phyloP scores from a whole-genome alignment of 352 stramenopile genomes.

The Phytopythium cucurbitacearum region DNA sequence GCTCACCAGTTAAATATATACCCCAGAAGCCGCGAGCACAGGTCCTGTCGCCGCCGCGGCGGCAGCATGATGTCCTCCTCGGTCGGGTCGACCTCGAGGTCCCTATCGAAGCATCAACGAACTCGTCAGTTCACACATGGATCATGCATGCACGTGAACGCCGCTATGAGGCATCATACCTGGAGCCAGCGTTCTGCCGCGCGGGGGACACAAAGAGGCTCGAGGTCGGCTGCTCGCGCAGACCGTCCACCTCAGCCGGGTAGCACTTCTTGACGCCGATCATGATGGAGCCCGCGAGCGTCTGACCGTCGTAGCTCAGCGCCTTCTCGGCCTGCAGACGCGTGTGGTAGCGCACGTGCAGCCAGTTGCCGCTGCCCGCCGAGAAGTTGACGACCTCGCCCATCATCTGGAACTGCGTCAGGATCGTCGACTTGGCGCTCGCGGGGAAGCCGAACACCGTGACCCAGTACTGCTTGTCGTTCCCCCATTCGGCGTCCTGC shows the following conservation, averaged over 20 bases:
- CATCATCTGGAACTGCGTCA: constrained; percentile 74
- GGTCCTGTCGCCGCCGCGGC: constrained; percentile 55
- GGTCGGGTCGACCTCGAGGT: constrained; percentile 71
- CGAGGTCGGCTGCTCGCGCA: constrained; percentile 50
- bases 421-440: constrained; percentile 54
- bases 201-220: constrained; percentile 46
- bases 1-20: constrained; percentile 86
- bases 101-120: constrained; percentile 10
- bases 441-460: constrained; percentile 76
- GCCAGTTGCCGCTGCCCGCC: constrained; percentile 66
- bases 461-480: constrained; percentile 82
- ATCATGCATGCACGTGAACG: background rate
- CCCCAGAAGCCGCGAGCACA: constrained; percentile 76
- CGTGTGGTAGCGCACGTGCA: constrained; percentile 77
- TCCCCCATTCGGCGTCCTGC: constrained; percentile 67
- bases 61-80: constrained; percentile 83
- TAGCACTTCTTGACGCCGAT: constrained; percentile 80
- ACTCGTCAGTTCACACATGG: background rate
- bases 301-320: constrained; percentile 63
- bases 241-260: constrained; percentile 52
- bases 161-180: constrained; percentile 5
- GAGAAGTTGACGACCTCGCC: constrained; percentile 74
- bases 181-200: constrained; percentile 38
- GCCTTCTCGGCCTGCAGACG: constrained; percentile 79
- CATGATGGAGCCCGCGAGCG: constrained; percentile 64